phyloP scores from a whole-genome alignment of 108 stramenopile species.

The Schizochytrium sp. region DNA sequence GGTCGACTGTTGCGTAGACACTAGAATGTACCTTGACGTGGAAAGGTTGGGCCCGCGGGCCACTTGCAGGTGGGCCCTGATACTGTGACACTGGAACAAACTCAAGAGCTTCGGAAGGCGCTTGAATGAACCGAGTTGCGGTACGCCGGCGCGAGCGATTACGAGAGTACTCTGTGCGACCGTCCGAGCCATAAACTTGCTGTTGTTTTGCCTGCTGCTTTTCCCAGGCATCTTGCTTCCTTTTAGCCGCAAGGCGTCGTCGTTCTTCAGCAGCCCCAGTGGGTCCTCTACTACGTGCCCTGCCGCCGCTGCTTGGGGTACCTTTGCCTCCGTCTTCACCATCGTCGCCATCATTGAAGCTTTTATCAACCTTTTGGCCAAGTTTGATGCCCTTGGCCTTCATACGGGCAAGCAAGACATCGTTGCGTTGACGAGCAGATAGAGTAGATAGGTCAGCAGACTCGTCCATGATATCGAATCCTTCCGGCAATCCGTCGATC shows the following conservation, averaged over 20 bases:
- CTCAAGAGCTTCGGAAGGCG: slow-evolving; percentile 2
- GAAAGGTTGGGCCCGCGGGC: slow-evolving; percentile 19
- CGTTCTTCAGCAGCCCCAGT: not conserved
- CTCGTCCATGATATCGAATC: slow-evolving; percentile 22
- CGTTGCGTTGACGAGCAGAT: slow-evolving; percentile 26
- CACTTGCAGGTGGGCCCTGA: not conserved
- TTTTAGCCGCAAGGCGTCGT: not conserved
- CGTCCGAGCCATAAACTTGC: slow-evolving; percentile 38
- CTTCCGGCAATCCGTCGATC: slow-evolving; percentile 1
- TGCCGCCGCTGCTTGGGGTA: not conserved
- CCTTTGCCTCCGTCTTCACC: not conserved
- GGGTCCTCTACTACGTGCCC: not conserved
- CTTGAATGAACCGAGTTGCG: slow-evolving; percentile 7
- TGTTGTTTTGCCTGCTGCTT: slow-evolving; percentile 48
- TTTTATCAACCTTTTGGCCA: not conserved
- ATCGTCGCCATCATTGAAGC: not conserved
- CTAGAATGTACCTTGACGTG: slow-evolving; percentile 51
- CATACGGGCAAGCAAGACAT: slow-evolving; percentile 15
- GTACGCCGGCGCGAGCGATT: slow-evolving; percentile 13
- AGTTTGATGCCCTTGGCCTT: slow-evolving; percentile 34
- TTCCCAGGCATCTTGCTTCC: slow-evolving; percentile 29
- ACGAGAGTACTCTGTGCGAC: slow-evolving; percentile 46
- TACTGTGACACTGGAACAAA: slow-evolving; percentile 40
- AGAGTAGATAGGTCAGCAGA: not conserved
- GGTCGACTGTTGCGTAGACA: slow-evolving; percentile 66